Evolutionary conservation across 2,329 filamentous ascomycete species (phyloP), one percentile per base, ranked within the genome.

Genomic region (Talaromyces piceae): DNA sequence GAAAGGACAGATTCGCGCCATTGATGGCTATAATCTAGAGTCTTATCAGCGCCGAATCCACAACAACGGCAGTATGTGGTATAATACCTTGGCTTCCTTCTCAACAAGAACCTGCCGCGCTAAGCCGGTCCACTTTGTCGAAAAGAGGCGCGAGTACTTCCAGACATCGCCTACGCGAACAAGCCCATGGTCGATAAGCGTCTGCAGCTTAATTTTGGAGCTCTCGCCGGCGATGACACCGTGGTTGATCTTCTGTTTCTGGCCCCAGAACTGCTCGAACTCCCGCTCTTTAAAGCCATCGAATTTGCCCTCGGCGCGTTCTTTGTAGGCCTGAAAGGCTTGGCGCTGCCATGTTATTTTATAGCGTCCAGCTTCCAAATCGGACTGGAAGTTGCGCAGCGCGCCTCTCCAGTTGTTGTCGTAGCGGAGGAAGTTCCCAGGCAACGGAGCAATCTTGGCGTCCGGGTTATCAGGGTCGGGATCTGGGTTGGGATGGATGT

Each of bases 201-300:
- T 65, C 16, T 57, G 58, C 23, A 74, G 48, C 51, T 67, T 73
- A 12, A 74, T 61, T 28, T 65, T 68, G 4, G 66, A 65, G 52
- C 67, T 69, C 51, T 75, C 68, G 3, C 73, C 73, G 7, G 73
- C 69, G 48, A 61, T n/a, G 16, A 68, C 54, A 7, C 52, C 53
- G 30, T 55, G 57, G 41, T 62, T 58, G 30, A 69, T 53, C 53
- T 65, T 71, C 61, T 73, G 71, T 55, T 78, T 79, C 61, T 80
- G 75, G 0, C 79, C 80, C 77, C 79, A 83, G 57, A 77, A 79
- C 50, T 71, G 62, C 61, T 83, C 78, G 12, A 75, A 75, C 53
- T 81, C 74, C 43, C 68, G 63, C 43, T 75, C 74, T 61, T 81
- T 77, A 66, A 76, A 80, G 5, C 67, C 67, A 57, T 85, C 80